Percentiles rank a stretch among this genome's conserved stretches.
Evolutionary conservation across 345 rosid species (phyloP).

Genomic region (Geranium rotundifolium): DNA sequence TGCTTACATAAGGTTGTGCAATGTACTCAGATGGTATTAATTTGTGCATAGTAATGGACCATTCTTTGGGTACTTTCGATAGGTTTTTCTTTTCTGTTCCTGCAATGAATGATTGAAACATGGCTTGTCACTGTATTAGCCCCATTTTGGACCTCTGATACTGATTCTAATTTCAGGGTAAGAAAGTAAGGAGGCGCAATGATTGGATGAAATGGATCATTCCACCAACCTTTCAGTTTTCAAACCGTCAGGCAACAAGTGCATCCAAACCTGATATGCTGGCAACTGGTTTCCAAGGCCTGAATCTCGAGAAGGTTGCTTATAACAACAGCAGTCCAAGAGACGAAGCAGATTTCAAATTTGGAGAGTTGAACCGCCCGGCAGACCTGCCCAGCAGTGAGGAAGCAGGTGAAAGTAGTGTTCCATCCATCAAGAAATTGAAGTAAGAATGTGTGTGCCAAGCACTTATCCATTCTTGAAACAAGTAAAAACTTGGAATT

Average conservation of each 20-base stretch:
- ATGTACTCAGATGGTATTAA: background rate
- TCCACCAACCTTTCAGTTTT: slow-evolving; percentile 12
- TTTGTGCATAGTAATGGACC: background rate
- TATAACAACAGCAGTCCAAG: background rate
- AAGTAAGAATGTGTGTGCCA: background rate
- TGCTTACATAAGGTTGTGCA: background rate
- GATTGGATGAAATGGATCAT: slow-evolving; percentile 21
- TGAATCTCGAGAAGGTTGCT: slow-evolving; percentile 6
- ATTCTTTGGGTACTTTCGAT: background rate
- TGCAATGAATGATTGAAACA: background rate
- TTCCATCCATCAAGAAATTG: background rate
- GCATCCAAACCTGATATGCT: slow-evolving; percentile 5
- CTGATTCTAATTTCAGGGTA: slow-evolving; percentile 9
- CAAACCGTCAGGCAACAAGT: slow-evolving; percentile 5
- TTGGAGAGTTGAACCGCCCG: background rate
- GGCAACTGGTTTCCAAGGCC: slow-evolving; percentile 2
- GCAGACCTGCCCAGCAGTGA: background rate
- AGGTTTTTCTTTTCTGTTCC: background rate
- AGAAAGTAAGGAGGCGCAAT: slow-evolving; percentile 16
- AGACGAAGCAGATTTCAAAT: background rate
- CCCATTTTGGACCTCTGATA: background rate
- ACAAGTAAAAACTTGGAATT: background rate
- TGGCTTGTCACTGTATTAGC: background rate
- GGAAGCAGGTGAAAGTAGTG: background rate
- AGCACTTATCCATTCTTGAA: background rate